Evolutionary conservation across 306 rosid species (phyloP), one percentile per base, ranked within the genome.

Genomic region (Ceratonia siliqua): DNA sequence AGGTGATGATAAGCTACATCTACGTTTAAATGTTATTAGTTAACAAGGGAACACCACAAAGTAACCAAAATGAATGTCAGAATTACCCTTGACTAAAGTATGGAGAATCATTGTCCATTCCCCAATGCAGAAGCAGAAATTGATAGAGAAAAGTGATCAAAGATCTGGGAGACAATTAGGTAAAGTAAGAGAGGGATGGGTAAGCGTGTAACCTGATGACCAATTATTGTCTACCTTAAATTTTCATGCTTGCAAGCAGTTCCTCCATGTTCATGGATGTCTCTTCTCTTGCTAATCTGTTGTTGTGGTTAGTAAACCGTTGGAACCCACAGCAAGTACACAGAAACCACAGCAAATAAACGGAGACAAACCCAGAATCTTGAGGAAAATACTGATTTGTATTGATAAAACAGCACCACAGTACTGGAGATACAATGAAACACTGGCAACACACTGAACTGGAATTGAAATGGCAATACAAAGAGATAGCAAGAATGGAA

Each of bases 301-400:
- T 56, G 71, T 43, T 12, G 30, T 52, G 30, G 18, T 36, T 46
- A 66, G 67, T 65, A 41, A n/a, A n/a, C n/a, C n/a, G n/a, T n/a
- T n/a, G n/a, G n/a, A n/a, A n/a, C n/a, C n/a, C n/a, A n/a, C n/a
- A n/a, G n/a, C n/a, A n/a, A n/a, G n/a, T n/a, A n/a, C n/a, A n/a
- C n/a, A n/a, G n/a, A n/a, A n/a, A n/a, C n/a, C n/a, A n/a, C n/a
- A n/a, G n/a, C n/a, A n/a, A n/a, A n/a, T n/a, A n/a, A n/a, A n/a
- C n/a, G n/a, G n/a, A n/a, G n/a, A n/a, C n/a, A n/a, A n/a, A n/a
- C n/a, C n/a, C n/a, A n/a, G n/a, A n/a, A n/a, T n/a, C n/a, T n/a
- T n/a, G n/a, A n/a, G n/a, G n/a, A n/a, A n/a, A n/a, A n/a, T n/a
- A n/a, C n/a, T n/a, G n/a, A n/a, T n/a, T n/a, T n/a, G n/a, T n/a